Conservation (phyloP, 331 rosid genomes). For the Pyracantha coccinea region DNA sequence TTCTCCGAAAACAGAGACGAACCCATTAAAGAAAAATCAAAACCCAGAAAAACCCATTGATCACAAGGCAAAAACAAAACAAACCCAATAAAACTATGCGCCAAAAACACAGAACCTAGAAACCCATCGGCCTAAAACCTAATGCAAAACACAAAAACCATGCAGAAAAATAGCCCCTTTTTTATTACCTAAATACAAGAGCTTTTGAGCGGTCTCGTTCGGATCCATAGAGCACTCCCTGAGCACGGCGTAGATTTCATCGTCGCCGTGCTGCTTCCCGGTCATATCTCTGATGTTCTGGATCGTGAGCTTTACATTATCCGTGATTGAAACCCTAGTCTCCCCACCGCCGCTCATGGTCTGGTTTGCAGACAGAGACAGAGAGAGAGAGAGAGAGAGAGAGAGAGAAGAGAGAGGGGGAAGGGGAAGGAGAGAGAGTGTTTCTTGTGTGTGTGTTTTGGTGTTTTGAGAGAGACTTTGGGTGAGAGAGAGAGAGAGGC, state of each 20-base stretch:
- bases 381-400: neutral
- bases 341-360: conserved; percentile 37
- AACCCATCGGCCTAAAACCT: conserved; percentile 12
- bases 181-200: conserved; percentile 57
- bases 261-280: conserved; percentile 81
- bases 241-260: conserved; percentile 72
- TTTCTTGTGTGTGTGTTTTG: too few species aligned
- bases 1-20: neutral
- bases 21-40: conserved; percentile 8
- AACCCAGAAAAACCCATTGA: conserved; percentile 18
- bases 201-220: conserved; percentile 76
- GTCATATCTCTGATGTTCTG: conserved; percentile 74
- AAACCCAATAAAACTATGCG: neutral
- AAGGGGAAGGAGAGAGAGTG: neutral
- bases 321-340: conserved; percentile 69
- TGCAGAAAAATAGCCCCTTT: neutral
- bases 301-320: conserved; percentile 43
- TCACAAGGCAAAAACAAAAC: conserved; percentile 3
- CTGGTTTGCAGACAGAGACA: neutral
- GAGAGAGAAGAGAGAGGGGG: neutral
- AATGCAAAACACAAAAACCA: neutral
- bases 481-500: neutral
- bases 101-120: neutral
- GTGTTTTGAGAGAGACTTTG: too few species aligned
- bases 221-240: conserved; percentile 84